Conservation (phyloP, 2,329 filamentous ascomycete genomes). For the Fusarium chlamydosporum region DNA sequence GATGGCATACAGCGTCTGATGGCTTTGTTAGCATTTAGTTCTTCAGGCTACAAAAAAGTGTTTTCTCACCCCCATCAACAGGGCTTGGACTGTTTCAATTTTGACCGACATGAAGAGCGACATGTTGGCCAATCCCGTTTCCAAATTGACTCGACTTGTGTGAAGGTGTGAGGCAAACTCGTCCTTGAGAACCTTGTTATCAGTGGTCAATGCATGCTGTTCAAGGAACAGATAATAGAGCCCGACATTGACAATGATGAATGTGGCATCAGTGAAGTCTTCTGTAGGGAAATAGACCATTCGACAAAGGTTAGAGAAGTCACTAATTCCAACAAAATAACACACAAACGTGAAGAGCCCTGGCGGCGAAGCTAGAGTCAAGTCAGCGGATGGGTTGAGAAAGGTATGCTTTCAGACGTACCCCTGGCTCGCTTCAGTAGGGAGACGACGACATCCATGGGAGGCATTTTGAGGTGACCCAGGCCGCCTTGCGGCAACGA, state of each 20-base stretch:
- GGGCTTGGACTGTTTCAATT: slow-evolving; percentile 68
- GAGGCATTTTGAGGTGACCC: slow-evolving; percentile 68
- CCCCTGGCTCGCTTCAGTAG: slow-evolving; percentile 65
- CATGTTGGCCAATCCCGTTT: slow-evolving; percentile 65
- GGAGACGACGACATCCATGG: slow-evolving; percentile 64
- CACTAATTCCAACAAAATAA: slow-evolving; percentile 63
- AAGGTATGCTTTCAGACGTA: slow-evolving; percentile 38
- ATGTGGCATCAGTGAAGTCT: slow-evolving; percentile 64
- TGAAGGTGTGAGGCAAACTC: slow-evolving; percentile 58
- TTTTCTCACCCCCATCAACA: slow-evolving; percentile 68
- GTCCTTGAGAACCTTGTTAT: slow-evolving; percentile 52
- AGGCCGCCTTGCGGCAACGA: slow-evolving; percentile 62
- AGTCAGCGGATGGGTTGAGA: slow-evolving; percentile 12
- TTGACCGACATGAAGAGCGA: slow-evolving; percentile 70
- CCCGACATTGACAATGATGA: slow-evolving; percentile 65
- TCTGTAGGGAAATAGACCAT: slow-evolving; percentile 67
- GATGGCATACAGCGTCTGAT: slow-evolving; percentile 71
- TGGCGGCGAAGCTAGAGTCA: slow-evolving; percentile 55
- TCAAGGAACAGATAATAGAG: slow-evolving; percentile 67
- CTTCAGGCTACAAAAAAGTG: background rate
- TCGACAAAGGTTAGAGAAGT: slow-evolving; percentile 65
- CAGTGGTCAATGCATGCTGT: slow-evolving; percentile 56
- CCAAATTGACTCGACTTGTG: slow-evolving; percentile 64
- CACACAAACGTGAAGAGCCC: slow-evolving; percentile 66
- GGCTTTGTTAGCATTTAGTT: slow-evolving; percentile 10